Evolutionary conservation across 371 early-diverging fungal genomes (phyloP), one percentile per base, ranked within the genome.

Genomic region (Quaeritorhiza haematococci): DNA sequence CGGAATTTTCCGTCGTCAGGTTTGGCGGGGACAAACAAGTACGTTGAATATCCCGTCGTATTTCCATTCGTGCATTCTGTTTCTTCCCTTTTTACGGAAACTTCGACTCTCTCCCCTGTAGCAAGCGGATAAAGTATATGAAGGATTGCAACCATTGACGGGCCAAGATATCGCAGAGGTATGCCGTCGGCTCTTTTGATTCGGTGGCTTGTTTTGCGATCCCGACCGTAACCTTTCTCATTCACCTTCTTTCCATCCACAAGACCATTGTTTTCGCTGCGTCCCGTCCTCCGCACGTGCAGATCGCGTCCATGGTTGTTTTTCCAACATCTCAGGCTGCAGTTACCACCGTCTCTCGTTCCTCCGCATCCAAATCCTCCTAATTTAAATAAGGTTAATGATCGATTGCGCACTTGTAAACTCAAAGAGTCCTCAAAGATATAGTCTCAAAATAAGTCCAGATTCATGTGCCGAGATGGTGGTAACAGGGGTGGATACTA

Each of bases 1-100:
- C 94, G 3, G 94, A 95, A 66, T 96, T 94, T 78, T 90, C 91
- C 3, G 74, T 86, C 13, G 77, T 96, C 17, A 76, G 95, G 23
- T 93, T 88, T 72, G 56, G 73, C 28, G 94, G 94, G 3, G 91
- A 94, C 63, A 80, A 85, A 64, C 3, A 27, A 35, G 50, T 57
- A 43, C 48, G 38, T 26, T 24, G 48, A 35, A n/a, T 56, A 17
- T 23, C 30, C 23, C 27, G 13, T 8, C 21, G 8, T 23, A 24
- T 19, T 49, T 21, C 13, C 24, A 21, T 21, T 17, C 8, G 48
- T 46, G 49, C 5, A 6, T 51, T 56, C 17, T 4, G 5, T 21
- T 8, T 33, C 41, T 17, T 15, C 15, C 41, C 42, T 17, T 38
- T 38, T 32, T 28, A 33, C 15, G 8, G 26, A n/a, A n/a, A 24